Conservation (phyloP, 1,284 basidiomycete genomes). For the Pseudozyma pruni region DNA sequence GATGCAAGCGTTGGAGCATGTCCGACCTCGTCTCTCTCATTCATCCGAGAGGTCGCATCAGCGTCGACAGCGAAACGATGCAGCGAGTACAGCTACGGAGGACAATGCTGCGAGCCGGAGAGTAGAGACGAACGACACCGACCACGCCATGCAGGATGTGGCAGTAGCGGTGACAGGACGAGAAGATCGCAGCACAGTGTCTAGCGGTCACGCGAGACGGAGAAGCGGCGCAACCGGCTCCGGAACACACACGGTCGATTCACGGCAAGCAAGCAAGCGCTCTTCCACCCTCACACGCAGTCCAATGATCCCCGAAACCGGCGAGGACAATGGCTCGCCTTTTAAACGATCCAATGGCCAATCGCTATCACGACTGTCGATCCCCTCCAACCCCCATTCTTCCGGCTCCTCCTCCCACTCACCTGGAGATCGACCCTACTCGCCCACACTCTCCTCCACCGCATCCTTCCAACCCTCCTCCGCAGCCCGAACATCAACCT, state of each 20-base stretch:
- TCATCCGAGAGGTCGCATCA: background rate
- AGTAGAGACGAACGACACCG: background rate
- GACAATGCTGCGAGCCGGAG: too few relatives aligned
- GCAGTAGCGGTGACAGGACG: conserved; percentile 35
- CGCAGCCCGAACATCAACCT: conserved; percentile 8
- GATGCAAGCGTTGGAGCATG: background rate
- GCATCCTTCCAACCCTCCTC: background rate
- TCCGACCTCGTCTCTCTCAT: conserved; percentile 3
- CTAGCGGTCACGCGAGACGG: conserved; percentile 29
- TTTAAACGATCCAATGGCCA: background rate
- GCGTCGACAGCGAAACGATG: background rate
- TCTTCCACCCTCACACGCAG: conserved; percentile 8
- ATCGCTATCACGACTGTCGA: conserved; percentile 11
- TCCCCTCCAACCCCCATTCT: conserved; percentile 8
- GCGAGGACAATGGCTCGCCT: conserved; percentile 5
- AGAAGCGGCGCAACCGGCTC: conserved; percentile 39
- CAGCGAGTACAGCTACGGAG: background rate
- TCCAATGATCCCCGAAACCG: conserved; percentile 26
- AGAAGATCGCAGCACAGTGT: conserved; percentile 13
- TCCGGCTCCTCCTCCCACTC: conserved; percentile 14
- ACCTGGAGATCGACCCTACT: conserved; percentile 49
- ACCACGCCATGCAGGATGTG: conserved; percentile 11
- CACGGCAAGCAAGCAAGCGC: conserved; percentile 11
- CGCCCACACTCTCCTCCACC: conserved; percentile 32
- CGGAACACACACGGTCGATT: conserved; percentile 14